A percentile compares a stretch with the other conserved stretches of the same genome.
Evolutionary conservation across 495 filamentous ascomycete species (phyloP).

Genomic region (Letharia lupina): DNA sequence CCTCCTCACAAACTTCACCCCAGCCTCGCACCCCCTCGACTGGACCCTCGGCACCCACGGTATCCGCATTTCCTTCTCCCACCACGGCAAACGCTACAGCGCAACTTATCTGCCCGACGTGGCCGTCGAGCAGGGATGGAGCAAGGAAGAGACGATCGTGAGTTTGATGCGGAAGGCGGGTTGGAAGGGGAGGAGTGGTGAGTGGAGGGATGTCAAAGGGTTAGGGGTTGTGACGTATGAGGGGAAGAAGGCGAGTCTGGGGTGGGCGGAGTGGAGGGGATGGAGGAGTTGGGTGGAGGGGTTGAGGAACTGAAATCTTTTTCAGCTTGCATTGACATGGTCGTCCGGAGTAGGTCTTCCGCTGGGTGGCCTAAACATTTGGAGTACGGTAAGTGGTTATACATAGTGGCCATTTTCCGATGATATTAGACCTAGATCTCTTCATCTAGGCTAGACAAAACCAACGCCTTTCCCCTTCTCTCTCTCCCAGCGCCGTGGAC

Average conservation of each 20-base stretch:
- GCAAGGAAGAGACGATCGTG: conserved; percentile 58
- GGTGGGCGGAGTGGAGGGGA: conserved; percentile 62
- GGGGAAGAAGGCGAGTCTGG: conserved; percentile 61
- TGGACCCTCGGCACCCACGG: conserved; percentile 85
- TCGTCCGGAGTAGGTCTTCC: not conserved
- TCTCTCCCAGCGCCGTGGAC: not conserved
- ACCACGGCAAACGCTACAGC: conserved; percentile 51
- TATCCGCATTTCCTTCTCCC: conserved; percentile 63
- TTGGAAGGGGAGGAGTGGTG: conserved; percentile 58
- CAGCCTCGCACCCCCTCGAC: conserved; percentile 63
- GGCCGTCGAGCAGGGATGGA: conserved; percentile 87
- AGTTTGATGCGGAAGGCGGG: conserved; percentile 64
- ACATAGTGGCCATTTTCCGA: not conserved
- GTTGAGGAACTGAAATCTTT: not conserved
- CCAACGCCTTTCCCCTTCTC: not conserved
- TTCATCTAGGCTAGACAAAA: not conserved
- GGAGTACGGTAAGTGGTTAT: not conserved
- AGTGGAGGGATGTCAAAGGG: conserved; percentile 59
- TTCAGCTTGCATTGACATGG: not conserved
- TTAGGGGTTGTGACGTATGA: conserved; percentile 73
- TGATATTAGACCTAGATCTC: not conserved
- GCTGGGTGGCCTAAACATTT: too few species aligned
- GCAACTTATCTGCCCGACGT: conserved; percentile 93
- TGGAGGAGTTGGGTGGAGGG: conserved; percentile 66
- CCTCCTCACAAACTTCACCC: conserved; percentile 67